A percentile compares a stretch with the other conserved stretches of the same genome.
phyloP scores from a whole-genome alignment of 2,329 filamentous ascomycete species.

The Bertia moriformis region DNA sequence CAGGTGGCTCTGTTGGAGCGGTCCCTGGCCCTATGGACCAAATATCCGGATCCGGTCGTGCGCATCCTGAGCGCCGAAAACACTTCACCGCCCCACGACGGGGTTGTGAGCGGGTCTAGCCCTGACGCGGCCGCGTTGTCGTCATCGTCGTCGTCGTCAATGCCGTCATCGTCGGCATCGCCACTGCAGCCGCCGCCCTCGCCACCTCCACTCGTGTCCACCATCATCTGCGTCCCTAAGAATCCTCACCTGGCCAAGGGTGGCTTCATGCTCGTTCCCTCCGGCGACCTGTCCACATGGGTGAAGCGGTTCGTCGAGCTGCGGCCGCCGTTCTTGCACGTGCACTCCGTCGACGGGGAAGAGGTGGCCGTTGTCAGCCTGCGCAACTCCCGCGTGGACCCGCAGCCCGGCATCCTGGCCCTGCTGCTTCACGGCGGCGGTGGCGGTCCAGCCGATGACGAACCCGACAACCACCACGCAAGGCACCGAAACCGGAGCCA shows the following conservation, averaged over 20 bases:
- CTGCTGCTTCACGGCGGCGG: too few species aligned
- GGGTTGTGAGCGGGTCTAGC: constrained; percentile 24
- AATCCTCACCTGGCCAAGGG: constrained; percentile 71
- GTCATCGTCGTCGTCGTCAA: constrained; percentile 3
- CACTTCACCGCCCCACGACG: constrained; percentile 55
- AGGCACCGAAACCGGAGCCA: constrained; percentile 15
- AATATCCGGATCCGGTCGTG: constrained; percentile 38
- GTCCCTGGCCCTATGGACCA: constrained; percentile 51
- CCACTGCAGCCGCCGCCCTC: constrained; percentile 21
- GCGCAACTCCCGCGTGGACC: constrained; percentile 75
- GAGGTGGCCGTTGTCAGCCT: constrained; percentile 83
- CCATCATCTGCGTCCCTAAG: constrained; percentile 65
- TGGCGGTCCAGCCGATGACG: constrained; percentile 17
- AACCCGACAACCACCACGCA: constrained; percentile 9
- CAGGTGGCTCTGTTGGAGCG: constrained; percentile 34
- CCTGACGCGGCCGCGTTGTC: constrained; percentile 2
- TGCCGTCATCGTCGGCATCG: constrained; percentile 9
- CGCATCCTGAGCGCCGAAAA: constrained; percentile 43
- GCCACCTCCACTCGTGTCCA: constrained; percentile 57
- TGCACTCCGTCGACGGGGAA: constrained; percentile 81
- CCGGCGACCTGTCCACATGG: constrained; percentile 71
- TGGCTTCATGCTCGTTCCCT: constrained; percentile 75
- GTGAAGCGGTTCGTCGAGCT: constrained; percentile 86
- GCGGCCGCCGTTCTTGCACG: constrained; percentile 76
- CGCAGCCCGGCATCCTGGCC: constrained; percentile 72